Conservation (phyloP, 2,329 filamentous ascomycete species). For the Pleurostoma richardsiae region DNA sequence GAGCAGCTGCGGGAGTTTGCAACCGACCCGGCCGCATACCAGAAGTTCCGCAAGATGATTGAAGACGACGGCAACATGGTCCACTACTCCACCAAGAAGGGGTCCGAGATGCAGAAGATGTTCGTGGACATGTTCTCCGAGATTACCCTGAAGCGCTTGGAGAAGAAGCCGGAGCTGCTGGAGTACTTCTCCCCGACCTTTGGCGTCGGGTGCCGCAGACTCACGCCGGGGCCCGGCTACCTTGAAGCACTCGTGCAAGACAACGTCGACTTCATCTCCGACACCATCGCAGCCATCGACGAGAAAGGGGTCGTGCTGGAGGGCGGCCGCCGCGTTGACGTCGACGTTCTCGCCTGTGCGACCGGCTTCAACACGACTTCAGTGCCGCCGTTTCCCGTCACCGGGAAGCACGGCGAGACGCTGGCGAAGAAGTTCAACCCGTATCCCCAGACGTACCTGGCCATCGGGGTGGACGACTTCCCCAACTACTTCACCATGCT, state of each 20-base stretch:
- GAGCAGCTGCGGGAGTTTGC: not conserved
- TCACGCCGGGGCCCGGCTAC: constrained; percentile 14
- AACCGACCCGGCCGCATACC: not conserved
- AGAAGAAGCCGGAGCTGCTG: constrained; percentile 9
- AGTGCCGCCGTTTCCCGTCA: too few relatives aligned
- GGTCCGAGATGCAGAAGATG: constrained; percentile 22
- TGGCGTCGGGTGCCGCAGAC: constrained; percentile 10
- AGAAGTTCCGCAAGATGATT: constrained; percentile 1
- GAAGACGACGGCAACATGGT: constrained; percentile 1
- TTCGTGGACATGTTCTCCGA: constrained; percentile 22
- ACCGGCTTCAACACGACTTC: too few relatives aligned
- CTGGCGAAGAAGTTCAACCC: too few relatives aligned
- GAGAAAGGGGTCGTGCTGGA: not conserved
- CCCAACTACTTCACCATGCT: too few relatives aligned
- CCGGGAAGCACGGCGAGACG: too few relatives aligned
- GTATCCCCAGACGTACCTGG: too few relatives aligned
- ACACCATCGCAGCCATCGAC: constrained; percentile 22
- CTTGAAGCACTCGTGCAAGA: constrained; percentile 16
- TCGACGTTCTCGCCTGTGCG: too few relatives aligned
- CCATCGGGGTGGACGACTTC: too few relatives aligned
- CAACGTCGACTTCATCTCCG: constrained; percentile 23
- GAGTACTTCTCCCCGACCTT: constrained; percentile 14
- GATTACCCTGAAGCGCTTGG: constrained; percentile 14
- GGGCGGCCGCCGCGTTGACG: too few relatives aligned
- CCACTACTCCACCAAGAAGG: constrained; percentile 13